Conservation (phyloP, 1,284 basidiomycete species). For the Microbotryomycetes sp. region DNA sequence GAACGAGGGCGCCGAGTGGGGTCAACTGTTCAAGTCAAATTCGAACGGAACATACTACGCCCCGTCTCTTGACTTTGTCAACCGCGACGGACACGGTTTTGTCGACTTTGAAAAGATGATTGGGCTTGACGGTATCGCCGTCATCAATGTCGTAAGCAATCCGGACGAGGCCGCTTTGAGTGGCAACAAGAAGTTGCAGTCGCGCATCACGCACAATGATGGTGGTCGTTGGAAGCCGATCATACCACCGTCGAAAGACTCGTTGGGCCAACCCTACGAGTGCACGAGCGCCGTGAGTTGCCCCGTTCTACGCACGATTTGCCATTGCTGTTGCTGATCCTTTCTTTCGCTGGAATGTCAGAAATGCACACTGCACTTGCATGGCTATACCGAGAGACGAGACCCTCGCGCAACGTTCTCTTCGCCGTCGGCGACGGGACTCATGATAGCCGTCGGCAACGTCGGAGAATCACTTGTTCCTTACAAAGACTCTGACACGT, state of each 20-base stretch:
- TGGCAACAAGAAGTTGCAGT: conserved; percentile 69
- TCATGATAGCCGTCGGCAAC: conserved; percentile 96
- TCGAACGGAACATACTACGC: conserved; percentile 97
- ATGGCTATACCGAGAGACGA: conserved; percentile 87
- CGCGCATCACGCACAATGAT: conserved; percentile 92
- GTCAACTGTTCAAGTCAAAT: conserved; percentile 91
- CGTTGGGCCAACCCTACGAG: conserved; percentile 63
- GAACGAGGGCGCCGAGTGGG: conserved; percentile 67
- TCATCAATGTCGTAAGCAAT: conserved; percentile 85
- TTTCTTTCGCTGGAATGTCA: conserved; percentile 36
- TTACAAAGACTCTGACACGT: conserved; percentile 86
- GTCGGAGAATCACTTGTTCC: conserved; percentile 75
- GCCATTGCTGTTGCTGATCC: conserved; percentile 7
- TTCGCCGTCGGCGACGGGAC: conserved; percentile 80
- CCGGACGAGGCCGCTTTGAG: conserved; percentile 65
- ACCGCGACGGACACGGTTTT: conserved; percentile 75
- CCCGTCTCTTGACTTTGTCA: conserved; percentile 76
- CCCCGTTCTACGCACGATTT: conserved; percentile 65
- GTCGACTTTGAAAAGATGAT: conserved; percentile 99
- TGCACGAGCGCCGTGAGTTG: conserved; percentile 70
- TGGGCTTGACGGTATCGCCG: conserved; percentile 87
- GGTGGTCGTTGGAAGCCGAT: conserved; percentile 81
- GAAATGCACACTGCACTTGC: conserved; percentile 81
- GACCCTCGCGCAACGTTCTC: conserved; percentile 88
- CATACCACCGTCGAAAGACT: conserved; percentile 66